phyloP scores from a whole-genome alignment of 306 rosid genomes.

The Rubus idaeus region DNA sequence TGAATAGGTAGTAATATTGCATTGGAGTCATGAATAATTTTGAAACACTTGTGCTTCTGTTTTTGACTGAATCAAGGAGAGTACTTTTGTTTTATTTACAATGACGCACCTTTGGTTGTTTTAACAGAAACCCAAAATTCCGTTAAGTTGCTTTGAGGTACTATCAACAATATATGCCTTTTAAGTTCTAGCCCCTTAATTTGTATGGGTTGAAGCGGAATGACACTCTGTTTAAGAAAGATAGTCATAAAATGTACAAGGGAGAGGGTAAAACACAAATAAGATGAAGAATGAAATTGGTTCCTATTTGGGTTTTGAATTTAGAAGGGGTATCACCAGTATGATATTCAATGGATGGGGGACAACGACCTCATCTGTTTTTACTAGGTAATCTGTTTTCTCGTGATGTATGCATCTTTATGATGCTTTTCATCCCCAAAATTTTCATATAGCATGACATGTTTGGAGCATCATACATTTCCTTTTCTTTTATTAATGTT shows the following conservation, averaged over 20 bases:
- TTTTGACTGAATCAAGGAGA: too few species aligned
- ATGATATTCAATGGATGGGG: too few species aligned
- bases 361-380: not conserved
- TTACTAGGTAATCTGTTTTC: too few species aligned
- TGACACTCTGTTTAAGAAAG: too few species aligned
- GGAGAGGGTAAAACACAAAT: too few species aligned
- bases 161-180: too few species aligned
- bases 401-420: not conserved
- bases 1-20: not conserved
- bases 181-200: too few species aligned
- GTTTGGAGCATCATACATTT: conserved; percentile 4
- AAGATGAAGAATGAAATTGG: too few species aligned
- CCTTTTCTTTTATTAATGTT: not conserved
- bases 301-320: too few species aligned
- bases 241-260: too few species aligned
- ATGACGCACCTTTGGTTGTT: not conserved
- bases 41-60: not conserved
- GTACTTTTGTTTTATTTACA: not conserved
- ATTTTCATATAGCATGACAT: not conserved
- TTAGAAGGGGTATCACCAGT: too few species aligned
- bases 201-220: too few species aligned
- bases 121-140: not conserved
- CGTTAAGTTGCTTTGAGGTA: not conserved
- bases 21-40: not conserved
- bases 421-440: not conserved